These are phyloP conservation scores for Fusarium nanum DNA, from an alignment of 2,329 filamentous ascomycete species.

Conservation along the genomic window DNA sequence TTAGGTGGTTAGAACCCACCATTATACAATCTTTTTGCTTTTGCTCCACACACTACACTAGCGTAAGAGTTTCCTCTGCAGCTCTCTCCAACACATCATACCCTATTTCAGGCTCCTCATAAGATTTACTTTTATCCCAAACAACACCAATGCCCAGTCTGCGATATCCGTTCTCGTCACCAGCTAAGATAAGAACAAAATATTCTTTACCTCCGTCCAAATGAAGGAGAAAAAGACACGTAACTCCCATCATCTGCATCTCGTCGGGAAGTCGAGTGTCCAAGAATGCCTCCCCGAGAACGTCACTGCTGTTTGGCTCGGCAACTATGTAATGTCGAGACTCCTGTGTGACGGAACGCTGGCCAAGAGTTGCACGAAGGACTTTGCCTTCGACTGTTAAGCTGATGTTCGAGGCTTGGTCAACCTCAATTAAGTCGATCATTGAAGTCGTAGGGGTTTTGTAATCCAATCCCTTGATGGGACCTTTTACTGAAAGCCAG, in stretches of 20 bases:
- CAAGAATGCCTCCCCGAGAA: constrained; percentile 7
- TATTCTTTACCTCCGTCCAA: background rate
- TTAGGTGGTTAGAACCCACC: background rate
- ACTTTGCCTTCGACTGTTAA: background rate
- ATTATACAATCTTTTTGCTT: background rate
- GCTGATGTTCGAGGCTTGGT: background rate
- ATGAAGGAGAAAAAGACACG: background rate
- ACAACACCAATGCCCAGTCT: constrained; percentile 1
- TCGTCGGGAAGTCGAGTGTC: background rate
- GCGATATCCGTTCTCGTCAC: accelerated
- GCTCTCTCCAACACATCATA: background rate
- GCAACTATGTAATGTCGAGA: constrained; percentile 6
- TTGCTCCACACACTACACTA: background rate
- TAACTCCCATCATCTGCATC: background rate
- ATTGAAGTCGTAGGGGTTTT: accelerated
- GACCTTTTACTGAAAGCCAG: constrained; percentile 2
- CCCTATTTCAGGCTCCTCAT: background rate
- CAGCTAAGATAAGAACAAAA: background rate
- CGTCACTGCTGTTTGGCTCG: background rate
- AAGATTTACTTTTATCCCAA: background rate
- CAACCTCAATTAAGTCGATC: background rate
- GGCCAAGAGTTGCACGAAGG: background rate
- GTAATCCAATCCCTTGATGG: background rate
- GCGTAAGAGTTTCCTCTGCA: accelerated
- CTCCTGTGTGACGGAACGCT: background rate